Evolutionary conservation across 108 stramenopile genomes (phyloP), one percentile per base, ranked within the genome.

Genomic region (Discostella stelligeroides): DNA sequence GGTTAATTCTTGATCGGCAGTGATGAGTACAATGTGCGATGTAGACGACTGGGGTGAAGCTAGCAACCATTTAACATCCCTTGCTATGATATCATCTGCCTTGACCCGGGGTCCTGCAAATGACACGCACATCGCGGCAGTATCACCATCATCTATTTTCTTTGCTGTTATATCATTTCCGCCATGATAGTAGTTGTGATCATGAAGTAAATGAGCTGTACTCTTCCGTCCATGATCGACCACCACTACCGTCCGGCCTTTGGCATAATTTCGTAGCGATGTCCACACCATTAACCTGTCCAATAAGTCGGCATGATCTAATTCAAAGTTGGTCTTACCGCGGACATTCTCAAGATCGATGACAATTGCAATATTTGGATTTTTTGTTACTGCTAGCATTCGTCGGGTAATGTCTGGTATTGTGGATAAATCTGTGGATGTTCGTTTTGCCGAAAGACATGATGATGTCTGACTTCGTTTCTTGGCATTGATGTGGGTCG

Each of bases 81-180:
- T 49, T 11, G 86, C 86, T 37, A 90, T 84, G 46, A 87, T 68
- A 80, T 90, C 89, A 64, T 90, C 86, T 6, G 89, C 89, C 43
- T 87, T 90, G 41, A 61, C 34, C 8, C 27, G 17, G 11, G 84
- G 81, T n/a, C 89, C 89, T 1, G 85, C 79, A 69, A 90, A 87
- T 27, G 75, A 55, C 18, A 76, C 53, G 37, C 75, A 76, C 30
- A 76, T 21, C 10, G 57, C 42, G 20, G 68, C 29, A n/a, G 27
- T 14, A 34, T 34, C 34, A n/a, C 10, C 34, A 34, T 34, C 34
- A 3, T 34, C 5, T 38, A 30, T n/a, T 58, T 2, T 18, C 30
- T 6, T 18, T 58, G 11, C 30, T 34, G 46, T 37, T 18, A 43
- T 17, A 24, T 34, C 39, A 18, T 23, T 42, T 10, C 62, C 0